phyloP scores from a whole-genome alignment of 2,329 filamentous ascomycete genomes.

The Bisporella sp. region DNA sequence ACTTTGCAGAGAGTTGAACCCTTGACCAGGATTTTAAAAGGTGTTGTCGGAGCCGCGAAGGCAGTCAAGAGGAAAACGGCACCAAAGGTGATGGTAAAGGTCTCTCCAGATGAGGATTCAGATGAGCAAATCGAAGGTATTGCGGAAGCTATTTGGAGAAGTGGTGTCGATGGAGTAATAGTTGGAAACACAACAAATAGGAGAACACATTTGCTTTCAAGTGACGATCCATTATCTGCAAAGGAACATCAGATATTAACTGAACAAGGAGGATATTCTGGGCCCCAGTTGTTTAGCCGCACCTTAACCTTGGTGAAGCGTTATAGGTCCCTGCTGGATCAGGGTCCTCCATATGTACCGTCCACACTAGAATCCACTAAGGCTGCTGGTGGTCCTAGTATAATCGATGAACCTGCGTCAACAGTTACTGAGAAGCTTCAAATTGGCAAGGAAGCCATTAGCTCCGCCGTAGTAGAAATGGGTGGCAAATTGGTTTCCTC shows the following conservation, averaged over 20 bases:
- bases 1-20: constrained; percentile 81
- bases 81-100: constrained; percentile 92
- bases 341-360: constrained; percentile 29
- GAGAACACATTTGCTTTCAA: constrained; percentile 62
- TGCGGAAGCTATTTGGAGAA: constrained; percentile 73
- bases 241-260: constrained; percentile 61
- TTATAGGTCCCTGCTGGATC: constrained; percentile 66
- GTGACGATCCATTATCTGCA: constrained; percentile 48
- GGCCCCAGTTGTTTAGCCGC: constrained; percentile 78
- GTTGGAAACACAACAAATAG: constrained; percentile 96
- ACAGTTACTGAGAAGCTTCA: constrained; percentile 30
- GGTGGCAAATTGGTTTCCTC: too few species aligned
- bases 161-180: constrained; percentile 89
- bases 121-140: constrained; percentile 82
- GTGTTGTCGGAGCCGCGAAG: constrained; percentile 74
- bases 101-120: constrained; percentile 89
- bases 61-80: constrained; percentile 62
- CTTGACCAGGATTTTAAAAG: constrained; percentile 69
- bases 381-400: constrained; percentile 1
- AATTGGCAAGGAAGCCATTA: constrained; percentile 11
- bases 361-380: constrained; percentile 22
- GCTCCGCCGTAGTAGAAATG: neutral
- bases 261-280: constrained; percentile 84
- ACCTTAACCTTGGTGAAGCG: constrained; percentile 72
- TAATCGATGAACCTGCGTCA: constrained; percentile 27